phyloP scores from a whole-genome alignment of 2,329 filamentous ascomycete species.

The Daldinia sp. region DNA sequence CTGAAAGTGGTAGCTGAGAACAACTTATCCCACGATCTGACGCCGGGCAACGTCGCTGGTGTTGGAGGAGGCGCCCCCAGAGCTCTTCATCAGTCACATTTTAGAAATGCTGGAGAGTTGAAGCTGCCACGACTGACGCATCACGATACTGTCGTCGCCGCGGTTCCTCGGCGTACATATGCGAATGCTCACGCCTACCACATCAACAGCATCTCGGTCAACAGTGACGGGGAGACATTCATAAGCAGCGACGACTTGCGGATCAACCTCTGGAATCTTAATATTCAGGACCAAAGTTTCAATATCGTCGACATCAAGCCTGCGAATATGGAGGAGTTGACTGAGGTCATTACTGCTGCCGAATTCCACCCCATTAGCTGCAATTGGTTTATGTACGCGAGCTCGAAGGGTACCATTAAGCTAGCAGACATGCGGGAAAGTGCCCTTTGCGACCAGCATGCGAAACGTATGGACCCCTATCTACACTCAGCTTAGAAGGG shows the following conservation, averaged over 20 bases:
- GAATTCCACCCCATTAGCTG: constrained; percentile 98
- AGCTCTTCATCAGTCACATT: constrained; percentile 76
- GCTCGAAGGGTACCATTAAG: constrained; percentile 99
- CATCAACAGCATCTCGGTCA: constrained; percentile 99
- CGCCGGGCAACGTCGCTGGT: constrained; percentile 77
- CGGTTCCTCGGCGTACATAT: constrained; percentile 94
- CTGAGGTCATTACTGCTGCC: constrained; percentile 97
- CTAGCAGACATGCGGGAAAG: constrained; percentile 98
- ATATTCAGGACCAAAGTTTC: constrained; percentile 99
- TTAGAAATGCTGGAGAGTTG: constrained; percentile 83
- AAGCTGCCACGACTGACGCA: constrained; percentile 97
- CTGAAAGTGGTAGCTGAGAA: constrained; percentile 99
- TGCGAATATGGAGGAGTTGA: constrained; percentile 99
- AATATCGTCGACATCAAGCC: constrained; percentile 99
- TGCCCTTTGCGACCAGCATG: constrained; percentile 93
- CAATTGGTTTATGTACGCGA: constrained; percentile 99
- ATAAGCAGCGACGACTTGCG: constrained; percentile 98
- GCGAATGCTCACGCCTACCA: constrained; percentile 99
- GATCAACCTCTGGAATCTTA: constrained; percentile 99
- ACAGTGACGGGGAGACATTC: constrained; percentile 99
- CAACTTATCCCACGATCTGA: constrained; percentile 94
- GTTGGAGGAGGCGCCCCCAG: constrained; percentile 80
- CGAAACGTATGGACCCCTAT: constrained; percentile 75
- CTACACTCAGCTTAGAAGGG: constrained; percentile 13
- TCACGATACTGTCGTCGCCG: constrained; percentile 97